phyloP scores from a whole-genome alignment of 176 grass and related monocot species.

The Leersia perrieri region DNA sequence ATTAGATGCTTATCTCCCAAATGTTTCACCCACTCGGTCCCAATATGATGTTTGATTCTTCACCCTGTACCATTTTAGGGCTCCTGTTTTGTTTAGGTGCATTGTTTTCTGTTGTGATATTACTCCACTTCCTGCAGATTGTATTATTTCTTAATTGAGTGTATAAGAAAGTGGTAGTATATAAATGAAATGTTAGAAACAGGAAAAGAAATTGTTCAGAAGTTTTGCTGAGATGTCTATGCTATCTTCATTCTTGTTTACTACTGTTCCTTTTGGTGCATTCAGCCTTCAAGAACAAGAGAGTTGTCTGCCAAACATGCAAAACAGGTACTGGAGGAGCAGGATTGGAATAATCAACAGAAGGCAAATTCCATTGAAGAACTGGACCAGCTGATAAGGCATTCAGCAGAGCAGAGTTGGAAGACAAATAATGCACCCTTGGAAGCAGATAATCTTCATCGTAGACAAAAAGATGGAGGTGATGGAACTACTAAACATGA shows the following conservation, averaged over 20 bases:
- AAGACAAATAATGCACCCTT: constrained; percentile 16
- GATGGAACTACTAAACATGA: constrained; percentile 11
- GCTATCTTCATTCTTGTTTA: constrained; percentile 18
- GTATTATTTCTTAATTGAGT: not conserved
- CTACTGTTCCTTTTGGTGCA: constrained; percentile 26
- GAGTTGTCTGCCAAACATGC: constrained; percentile 59
- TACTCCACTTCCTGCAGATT: not conserved
- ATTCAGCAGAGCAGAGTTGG: constrained; percentile 1
- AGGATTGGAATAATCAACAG: constrained; percentile 50
- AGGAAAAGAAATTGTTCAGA: not conserved
- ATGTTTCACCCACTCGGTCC: not conserved
- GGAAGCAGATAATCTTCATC: constrained; percentile 11
- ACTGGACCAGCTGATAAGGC: constrained; percentile 53
- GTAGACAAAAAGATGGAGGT: constrained; percentile 19
- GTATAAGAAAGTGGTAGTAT: not conserved
- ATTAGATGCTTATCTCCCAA: not conserved
- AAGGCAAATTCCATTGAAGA: constrained; percentile 58
- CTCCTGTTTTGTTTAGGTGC: constrained; percentile 7
- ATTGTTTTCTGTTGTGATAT: not conserved
- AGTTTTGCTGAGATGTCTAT: not conserved
- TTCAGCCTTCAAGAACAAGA: constrained; percentile 51
- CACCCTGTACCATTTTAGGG: not conserved
- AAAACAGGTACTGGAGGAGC: constrained; percentile 54
- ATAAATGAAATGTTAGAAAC: constrained; percentile 9
- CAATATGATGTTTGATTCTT: not conserved